Conservation (phyloP, 805 yeast species). For the Saturnispora dispora region DNA sequence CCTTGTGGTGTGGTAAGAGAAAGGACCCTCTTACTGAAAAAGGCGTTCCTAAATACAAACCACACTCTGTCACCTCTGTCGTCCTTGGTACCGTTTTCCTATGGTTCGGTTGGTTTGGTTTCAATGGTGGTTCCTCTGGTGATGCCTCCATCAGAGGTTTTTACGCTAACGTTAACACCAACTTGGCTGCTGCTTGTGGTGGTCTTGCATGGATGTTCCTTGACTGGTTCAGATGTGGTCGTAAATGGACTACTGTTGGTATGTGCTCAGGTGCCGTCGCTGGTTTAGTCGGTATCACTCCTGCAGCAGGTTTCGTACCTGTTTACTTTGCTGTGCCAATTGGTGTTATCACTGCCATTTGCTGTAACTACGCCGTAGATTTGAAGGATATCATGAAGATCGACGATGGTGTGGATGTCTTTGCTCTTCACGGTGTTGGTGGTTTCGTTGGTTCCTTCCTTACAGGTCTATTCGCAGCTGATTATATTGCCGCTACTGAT, state of each 20-base stretch:
- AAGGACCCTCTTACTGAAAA: conserved; percentile 64
- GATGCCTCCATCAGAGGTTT: conserved; percentile 87
- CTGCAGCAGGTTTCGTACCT: conserved; percentile 95
- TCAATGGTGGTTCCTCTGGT: conserved; percentile 98
- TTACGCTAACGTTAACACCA: conserved; percentile 90
- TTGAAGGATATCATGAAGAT: conserved; percentile 60
- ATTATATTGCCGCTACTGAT: conserved; percentile 78
- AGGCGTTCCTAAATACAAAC: conserved; percentile 80
- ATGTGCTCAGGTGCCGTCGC: conserved; percentile 90
- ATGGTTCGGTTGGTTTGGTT: conserved; percentile 99
- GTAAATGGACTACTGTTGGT: conserved; percentile 89
- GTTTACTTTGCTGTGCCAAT: conserved; percentile 80
- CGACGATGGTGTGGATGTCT: conserved; percentile 94
- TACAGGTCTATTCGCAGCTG: conserved; percentile 90
- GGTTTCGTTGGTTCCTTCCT: conserved; percentile 75
- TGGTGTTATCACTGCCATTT: conserved; percentile 67
- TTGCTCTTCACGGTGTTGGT: conserved; percentile 90
- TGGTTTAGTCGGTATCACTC: conserved; percentile 92
- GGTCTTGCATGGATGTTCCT: conserved; percentile 91
- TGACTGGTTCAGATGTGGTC: conserved; percentile 79
- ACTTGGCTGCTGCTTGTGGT: conserved; percentile 88
- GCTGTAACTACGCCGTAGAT: conserved; percentile 82
- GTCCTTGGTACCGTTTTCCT: conserved; percentile 89
- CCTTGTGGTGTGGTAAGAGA: conserved; percentile 87
- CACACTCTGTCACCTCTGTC: conserved; percentile 85